These are phyloP conservation scores for Huntiella savannae DNA, from an alignment of 2,329 filamentous ascomycete genomes.

Conservation along the genomic window DNA sequence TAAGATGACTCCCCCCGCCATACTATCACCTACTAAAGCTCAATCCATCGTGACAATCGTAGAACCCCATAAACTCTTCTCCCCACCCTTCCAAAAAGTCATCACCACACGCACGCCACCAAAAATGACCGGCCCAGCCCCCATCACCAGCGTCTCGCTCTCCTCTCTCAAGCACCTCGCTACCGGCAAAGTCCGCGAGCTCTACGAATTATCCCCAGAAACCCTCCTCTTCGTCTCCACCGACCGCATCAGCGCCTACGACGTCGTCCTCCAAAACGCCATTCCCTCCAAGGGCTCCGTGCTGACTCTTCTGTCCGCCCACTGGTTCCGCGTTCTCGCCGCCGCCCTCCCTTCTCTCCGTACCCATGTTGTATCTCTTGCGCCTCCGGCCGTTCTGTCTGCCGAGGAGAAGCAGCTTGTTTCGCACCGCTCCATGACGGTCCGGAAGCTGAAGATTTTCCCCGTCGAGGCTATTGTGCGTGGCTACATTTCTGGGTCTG, in stretches of 20 bases:
- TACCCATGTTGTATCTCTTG: conserved; percentile 32
- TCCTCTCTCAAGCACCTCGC: conserved; percentile 20
- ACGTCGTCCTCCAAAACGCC: conserved; percentile 67
- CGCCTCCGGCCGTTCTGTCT: conserved; percentile 20
- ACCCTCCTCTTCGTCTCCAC: conserved; percentile 68
- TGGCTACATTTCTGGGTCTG: conserved; percentile 73
- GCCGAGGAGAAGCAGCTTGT: conserved; percentile 30
- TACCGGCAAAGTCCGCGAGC: conserved; percentile 56
- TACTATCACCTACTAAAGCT: background rate
- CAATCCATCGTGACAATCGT: background rate
- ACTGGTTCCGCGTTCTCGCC: conserved; percentile 34
- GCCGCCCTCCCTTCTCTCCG: conserved; percentile 27
- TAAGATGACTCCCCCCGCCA: background rate
- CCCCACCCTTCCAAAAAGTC: background rate
- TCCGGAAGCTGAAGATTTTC: conserved; percentile 54
- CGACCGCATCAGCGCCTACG: conserved; percentile 88
- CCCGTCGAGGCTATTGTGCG: conserved; percentile 69
- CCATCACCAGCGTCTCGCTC: conserved; percentile 17
- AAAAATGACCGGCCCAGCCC: conserved; percentile 9
- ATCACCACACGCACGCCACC: conserved; percentile 3
- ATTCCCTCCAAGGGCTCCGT: conserved; percentile 35
- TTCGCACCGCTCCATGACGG: conserved; percentile 55
- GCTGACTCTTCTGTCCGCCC: conserved; percentile 26
- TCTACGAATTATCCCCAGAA: conserved; percentile 43
- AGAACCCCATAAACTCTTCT: background rate